Conservation (phyloP, 805 yeast genomes). For the Kazachstania martiniae region DNA sequence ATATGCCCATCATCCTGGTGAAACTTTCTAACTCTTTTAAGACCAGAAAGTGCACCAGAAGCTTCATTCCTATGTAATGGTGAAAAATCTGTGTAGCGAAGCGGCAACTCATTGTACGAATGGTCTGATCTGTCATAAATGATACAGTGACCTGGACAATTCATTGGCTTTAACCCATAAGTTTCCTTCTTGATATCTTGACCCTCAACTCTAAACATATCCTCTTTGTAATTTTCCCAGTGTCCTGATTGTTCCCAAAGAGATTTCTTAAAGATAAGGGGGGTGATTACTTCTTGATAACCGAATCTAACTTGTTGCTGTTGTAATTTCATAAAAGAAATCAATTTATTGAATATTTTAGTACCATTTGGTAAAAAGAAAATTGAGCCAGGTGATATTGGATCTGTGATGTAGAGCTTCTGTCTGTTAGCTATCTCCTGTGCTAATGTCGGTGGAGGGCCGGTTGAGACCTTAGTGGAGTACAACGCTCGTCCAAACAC, state of each 20-base stretch:
- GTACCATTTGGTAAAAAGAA: slow-evolving; percentile 93
- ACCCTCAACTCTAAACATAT: slow-evolving; percentile 83
- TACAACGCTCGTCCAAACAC: too few relatives aligned
- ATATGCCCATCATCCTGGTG: slow-evolving; percentile 99
- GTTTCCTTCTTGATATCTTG: slow-evolving; percentile 31
- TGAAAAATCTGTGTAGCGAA: slow-evolving; percentile 79
- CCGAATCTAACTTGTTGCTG: slow-evolving; percentile 56
- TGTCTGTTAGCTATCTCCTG: slow-evolving; percentile 43
- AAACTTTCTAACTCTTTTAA: slow-evolving; percentile 86
- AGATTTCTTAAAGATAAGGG: slow-evolving; percentile 70
- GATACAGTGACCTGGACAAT: slow-evolving; percentile 91
- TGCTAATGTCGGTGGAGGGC: not conserved
- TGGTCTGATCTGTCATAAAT: slow-evolving; percentile 66
- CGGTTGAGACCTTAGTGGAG: not conserved
- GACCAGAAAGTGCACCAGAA: slow-evolving; percentile 85
- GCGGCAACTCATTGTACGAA: slow-evolving; percentile 78
- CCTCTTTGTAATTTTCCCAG: slow-evolving; percentile 90
- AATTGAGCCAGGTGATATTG: slow-evolving; percentile 80
- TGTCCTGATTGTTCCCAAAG: slow-evolving; percentile 92
- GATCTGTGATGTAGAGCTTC: slow-evolving; percentile 66
- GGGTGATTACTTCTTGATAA: slow-evolving; percentile 87
- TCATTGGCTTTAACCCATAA: slow-evolving; percentile 90
- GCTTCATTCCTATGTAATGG: slow-evolving; percentile 91
- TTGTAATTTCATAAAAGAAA: slow-evolving; percentile 76
- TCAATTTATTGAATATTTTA: slow-evolving; percentile 65